A percentile compares a stretch with the other conserved stretches of the same genome.
Conservation (phyloP, 1,139 yeast species). For the Debaryomyces sp. region DNA sequence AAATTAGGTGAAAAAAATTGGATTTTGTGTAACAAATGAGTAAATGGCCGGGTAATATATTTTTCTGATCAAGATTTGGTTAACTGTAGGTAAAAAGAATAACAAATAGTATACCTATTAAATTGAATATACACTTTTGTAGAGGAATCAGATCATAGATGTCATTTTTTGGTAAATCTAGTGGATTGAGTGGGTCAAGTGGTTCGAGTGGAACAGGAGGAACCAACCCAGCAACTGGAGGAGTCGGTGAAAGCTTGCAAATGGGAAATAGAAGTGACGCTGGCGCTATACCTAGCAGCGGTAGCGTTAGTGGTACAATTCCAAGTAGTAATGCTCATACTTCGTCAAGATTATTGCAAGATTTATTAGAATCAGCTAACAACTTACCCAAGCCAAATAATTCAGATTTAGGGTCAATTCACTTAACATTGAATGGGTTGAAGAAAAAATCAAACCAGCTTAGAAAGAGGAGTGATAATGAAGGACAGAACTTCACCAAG, state of each 20-base stretch:
- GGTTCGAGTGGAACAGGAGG: not conserved
- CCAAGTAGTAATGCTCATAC: conserved; percentile 3
- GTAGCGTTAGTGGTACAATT: not conserved
- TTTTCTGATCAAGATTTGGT: not conserved
- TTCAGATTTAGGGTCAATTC: conserved; percentile 70
- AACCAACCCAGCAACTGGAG: not conserved
- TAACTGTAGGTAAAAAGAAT: conserved; percentile 3
- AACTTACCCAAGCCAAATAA: conserved; percentile 65
- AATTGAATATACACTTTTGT: not conserved
- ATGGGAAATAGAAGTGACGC: not conserved
- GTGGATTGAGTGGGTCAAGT: conserved; percentile 1
- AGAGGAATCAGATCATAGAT: conserved; percentile 1
- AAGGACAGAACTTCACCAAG: conserved; percentile 61
- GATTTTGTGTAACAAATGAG: conserved; percentile 5
- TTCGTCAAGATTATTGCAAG: conserved; percentile 45
- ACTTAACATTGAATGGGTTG: conserved; percentile 76
- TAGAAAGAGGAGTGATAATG: conserved; percentile 45
- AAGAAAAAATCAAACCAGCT: conserved; percentile 67
- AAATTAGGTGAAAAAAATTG: not conserved
- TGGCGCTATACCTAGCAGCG: not conserved
- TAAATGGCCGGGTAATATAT: conserved; percentile 1
- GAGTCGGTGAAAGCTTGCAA: not conserved
- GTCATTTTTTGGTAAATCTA: conserved; percentile 5
- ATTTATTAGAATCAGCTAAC: conserved; percentile 69
- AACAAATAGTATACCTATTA: not conserved